Conservation (phyloP, 2,329 filamentous ascomycete genomes). For the Epichloe uncinata region DNA sequence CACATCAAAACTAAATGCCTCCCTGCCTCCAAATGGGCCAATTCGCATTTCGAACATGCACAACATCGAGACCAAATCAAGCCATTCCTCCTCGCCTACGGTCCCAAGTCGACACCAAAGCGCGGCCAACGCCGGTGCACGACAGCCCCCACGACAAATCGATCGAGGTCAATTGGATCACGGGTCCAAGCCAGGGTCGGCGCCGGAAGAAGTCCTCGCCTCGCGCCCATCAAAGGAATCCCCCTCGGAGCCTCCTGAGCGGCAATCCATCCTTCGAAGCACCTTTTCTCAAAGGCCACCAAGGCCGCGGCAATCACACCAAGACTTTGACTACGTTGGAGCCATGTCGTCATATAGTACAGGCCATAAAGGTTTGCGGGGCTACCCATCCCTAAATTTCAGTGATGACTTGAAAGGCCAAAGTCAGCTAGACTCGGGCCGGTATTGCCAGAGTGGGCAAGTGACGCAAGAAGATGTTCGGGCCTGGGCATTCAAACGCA, state of each 20-base stretch:
- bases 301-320: neutral
- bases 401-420: neutral
- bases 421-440: neutral
- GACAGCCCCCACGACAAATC: too few species aligned
- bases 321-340: neutral
- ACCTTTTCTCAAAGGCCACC: constrained; percentile 1
- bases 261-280: constrained; percentile 5
- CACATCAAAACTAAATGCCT: too few species aligned
- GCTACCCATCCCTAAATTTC: too few species aligned
- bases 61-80: too few species aligned
- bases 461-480: neutral
- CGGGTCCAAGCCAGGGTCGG: too few species aligned
- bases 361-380: neutral
- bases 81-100: too few species aligned
- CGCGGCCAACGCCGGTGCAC: too few species aligned
- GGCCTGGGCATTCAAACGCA: neutral
- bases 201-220: too few species aligned
- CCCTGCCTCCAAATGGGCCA: too few species aligned
- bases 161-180: too few species aligned
- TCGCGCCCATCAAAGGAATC: neutral
- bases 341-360: neutral
- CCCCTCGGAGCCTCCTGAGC: constrained; percentile 8
- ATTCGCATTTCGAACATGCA: too few species aligned
- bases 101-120: too few species aligned
- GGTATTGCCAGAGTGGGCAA: neutral